These are phyloP conservation scores for Colletotrichum noveboracense DNA, from an alignment of 2,329 filamentous ascomycete genomes.

Conservation along the genomic window DNA sequence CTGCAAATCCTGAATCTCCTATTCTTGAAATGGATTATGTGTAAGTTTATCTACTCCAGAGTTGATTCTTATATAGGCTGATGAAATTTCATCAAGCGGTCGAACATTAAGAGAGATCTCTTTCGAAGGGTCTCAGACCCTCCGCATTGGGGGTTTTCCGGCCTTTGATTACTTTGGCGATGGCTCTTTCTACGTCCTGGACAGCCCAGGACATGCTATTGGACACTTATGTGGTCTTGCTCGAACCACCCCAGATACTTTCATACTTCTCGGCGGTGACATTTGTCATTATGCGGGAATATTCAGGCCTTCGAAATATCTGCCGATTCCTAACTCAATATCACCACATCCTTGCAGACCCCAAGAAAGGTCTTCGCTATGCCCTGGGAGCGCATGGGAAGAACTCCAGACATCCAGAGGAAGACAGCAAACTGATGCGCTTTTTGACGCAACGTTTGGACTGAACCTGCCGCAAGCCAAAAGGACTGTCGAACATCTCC, in stretches of 20 bases:
- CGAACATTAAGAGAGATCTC: conserved; percentile 32
- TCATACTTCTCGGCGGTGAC: conserved; percentile 48
- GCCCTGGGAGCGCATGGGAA: conserved; percentile 25
- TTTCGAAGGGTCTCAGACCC: conserved; percentile 24
- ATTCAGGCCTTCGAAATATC: conserved; percentile 37
- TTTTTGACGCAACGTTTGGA: conserved; percentile 28
- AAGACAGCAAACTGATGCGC: conserved; percentile 23
- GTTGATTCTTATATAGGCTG: not conserved
- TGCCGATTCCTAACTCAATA: conserved; percentile 36
- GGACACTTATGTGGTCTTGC: conserved; percentile 48
- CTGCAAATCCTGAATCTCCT: conserved; percentile 37
- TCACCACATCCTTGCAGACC: conserved; percentile 25
- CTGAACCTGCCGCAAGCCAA: conserved; percentile 25
- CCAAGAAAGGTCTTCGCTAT: conserved; percentile 1
- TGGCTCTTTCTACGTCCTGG: conserved; percentile 45
- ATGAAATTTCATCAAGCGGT: conserved; percentile 6
- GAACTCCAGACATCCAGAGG: conserved; percentile 26
- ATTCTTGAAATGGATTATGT: conserved; percentile 40
- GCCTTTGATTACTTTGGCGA: conserved; percentile 48
- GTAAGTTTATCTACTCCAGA: not conserved
- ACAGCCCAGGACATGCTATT: conserved; percentile 43
- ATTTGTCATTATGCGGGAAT: conserved; percentile 44
- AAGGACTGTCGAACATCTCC: conserved; percentile 21
- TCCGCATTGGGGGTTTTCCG: conserved; percentile 39
- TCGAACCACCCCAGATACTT: conserved; percentile 40